phyloP scores from a whole-genome alignment of 2,329 filamentous ascomycete species.

The Colletotrichum sp. region DNA sequence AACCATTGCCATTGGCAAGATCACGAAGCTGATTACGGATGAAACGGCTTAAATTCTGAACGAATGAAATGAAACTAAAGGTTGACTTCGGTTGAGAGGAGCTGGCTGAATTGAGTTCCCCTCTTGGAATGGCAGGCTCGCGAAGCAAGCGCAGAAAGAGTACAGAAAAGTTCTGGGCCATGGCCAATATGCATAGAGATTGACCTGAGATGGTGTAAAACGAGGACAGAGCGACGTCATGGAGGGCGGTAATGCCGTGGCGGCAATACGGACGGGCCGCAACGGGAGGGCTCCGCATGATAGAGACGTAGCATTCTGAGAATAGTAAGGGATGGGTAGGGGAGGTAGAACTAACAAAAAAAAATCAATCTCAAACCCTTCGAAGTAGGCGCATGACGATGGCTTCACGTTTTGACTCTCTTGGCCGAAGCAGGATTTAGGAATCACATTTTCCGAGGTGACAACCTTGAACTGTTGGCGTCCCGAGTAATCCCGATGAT shows the following conservation, averaged over 20 bases:
- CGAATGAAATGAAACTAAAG: background rate
- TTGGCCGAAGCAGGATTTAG: background rate
- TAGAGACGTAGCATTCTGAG: background rate
- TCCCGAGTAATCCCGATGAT: slow-evolving; percentile 8
- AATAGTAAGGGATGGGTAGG: background rate
- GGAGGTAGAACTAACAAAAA: background rate
- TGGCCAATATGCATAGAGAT: slow-evolving; percentile 3
- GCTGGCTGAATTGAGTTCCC: background rate
- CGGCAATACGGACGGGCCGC: slow-evolving; percentile 1
- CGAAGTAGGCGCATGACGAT: slow-evolving; percentile 14
- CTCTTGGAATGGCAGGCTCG: background rate
- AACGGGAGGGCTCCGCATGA: background rate
- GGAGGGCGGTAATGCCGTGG: background rate
- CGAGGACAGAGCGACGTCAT: slow-evolving; percentile 6
- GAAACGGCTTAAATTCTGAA: slow-evolving; percentile 30
- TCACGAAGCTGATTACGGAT: slow-evolving; percentile 79
- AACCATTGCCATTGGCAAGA: slow-evolving; percentile 99
- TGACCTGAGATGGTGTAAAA: background rate
- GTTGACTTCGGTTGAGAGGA: background rate
- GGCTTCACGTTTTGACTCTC: slow-evolving; percentile 14
- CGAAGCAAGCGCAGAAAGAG: background rate
- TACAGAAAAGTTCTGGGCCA: background rate
- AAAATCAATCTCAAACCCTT: background rate
- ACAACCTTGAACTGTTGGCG: background rate
- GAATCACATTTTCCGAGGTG: background rate